Evolutionary conservation across 2,329 filamentous ascomycete species (phyloP).

Genomic region (Exutisphaerella laricina): DNA sequence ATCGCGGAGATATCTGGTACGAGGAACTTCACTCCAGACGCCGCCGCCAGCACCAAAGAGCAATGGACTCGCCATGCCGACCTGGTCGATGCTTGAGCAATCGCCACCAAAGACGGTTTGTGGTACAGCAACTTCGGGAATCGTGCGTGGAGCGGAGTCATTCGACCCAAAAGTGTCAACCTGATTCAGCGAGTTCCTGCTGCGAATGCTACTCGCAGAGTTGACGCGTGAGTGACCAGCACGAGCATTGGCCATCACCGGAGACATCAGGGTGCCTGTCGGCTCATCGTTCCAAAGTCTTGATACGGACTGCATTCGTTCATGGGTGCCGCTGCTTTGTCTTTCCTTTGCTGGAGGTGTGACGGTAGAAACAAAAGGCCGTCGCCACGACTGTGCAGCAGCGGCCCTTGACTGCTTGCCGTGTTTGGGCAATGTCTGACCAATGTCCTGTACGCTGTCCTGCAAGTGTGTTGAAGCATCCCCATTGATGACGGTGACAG

Average conservation of each 20-base stretch:
- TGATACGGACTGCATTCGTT: constrained; percentile 29
- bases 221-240: constrained; percentile 39
- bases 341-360: constrained; percentile 10
- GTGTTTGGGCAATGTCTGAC: constrained; percentile 24
- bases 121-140: constrained; percentile 11
- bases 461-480: constrained; percentile 31
- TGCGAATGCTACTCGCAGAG: constrained; percentile 40
- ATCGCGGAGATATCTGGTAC: constrained; percentile 10
- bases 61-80: constrained; percentile 37
- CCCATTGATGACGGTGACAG: constrained; percentile 34
- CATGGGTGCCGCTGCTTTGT: constrained; percentile 9
- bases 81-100: constrained; percentile 23
- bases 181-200: constrained; percentile 27
- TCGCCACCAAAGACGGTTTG: constrained; percentile 11
- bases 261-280: constrained; percentile 26
- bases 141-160: constrained; percentile 19
- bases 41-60: constrained; percentile 37
- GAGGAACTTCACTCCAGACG: constrained; percentile 33
- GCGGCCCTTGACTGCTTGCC: constrained; percentile 7
- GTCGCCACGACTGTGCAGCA: constrained; percentile 6
- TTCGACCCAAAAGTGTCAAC: constrained; percentile 24
- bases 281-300: constrained; percentile 27
- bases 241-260: constrained; percentile 12
- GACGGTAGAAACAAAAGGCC: constrained; percentile 7
- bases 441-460: constrained; percentile 34